A percentile compares a stretch with the other conserved stretches of the same genome.
Conservation (phyloP, 2,329 filamentous ascomycete species). For the Exophiala viscosa region DNA sequence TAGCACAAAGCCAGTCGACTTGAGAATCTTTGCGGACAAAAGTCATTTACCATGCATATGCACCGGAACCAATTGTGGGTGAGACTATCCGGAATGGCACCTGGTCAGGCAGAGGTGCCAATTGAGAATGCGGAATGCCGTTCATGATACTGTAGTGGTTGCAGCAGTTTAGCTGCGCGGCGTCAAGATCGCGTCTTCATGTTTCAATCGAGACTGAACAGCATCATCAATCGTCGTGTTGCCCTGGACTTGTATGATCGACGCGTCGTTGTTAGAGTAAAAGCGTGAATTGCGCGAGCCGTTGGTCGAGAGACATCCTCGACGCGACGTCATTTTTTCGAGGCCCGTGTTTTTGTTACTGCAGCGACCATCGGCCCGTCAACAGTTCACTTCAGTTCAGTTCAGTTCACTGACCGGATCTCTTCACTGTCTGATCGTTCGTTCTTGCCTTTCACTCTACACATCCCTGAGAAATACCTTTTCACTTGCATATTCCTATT, state of each 20-base stretch:
- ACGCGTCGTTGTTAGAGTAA: not conserved
- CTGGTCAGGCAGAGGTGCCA: slow-evolving; percentile 71
- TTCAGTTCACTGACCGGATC: too few species aligned
- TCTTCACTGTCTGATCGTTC: not conserved
- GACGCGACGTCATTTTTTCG: slow-evolving; percentile 10
- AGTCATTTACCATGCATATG: slow-evolving; percentile 78
- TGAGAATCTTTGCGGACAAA: slow-evolving; percentile 32
- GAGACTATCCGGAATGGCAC: slow-evolving; percentile 93
- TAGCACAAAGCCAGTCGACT: slow-evolving; percentile 28
- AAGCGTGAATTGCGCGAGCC: not conserved
- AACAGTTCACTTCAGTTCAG: not conserved
- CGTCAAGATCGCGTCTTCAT: not conserved
- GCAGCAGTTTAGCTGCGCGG: not conserved
- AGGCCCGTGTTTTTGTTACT: slow-evolving; percentile 7
- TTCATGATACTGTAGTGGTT: slow-evolving; percentile 18
- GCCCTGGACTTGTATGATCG: too few species aligned
- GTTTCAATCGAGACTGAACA: too few species aligned
- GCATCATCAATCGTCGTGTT: too few species aligned
- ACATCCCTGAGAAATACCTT: slow-evolving; percentile 1
- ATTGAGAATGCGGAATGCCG: slow-evolving; percentile 64
- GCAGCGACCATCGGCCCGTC: not conserved
- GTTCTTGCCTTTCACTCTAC: not conserved
- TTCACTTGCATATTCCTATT: not conserved
- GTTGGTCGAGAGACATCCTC: not conserved
- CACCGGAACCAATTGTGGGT: slow-evolving; percentile 92